Evolutionary conservation across 306 rosid genomes (phyloP).

Genomic region (Herpetospermum pedunculosum): DNA sequence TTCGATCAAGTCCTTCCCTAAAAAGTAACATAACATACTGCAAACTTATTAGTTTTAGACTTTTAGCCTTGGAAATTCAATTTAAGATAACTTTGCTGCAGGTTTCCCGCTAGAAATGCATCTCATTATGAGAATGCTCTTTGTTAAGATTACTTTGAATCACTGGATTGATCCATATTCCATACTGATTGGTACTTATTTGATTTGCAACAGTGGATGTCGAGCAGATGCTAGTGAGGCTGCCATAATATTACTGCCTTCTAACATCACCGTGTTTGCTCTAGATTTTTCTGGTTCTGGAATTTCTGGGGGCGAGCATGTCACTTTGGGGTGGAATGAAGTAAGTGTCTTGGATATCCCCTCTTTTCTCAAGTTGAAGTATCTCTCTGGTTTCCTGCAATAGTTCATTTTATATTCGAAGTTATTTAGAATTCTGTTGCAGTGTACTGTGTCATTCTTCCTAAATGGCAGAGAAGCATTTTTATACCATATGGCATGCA

Average conservation of each 20-base stretch:
- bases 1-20: not conserved
- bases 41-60: not conserved
- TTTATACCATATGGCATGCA: not conserved
- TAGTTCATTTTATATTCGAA: not conserved
- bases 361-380: not conserved
- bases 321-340: conserved; percentile 91
- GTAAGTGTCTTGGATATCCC: conserved; percentile 33
- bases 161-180: not conserved
- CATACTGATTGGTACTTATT: conserved; percentile 21
- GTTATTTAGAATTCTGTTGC: not conserved
- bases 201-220: conserved; percentile 67
- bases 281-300: conserved; percentile 98
- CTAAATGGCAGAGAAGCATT: not conserved
- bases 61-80: not conserved
- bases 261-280: conserved; percentile 88
- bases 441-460: not conserved
- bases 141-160: not conserved
- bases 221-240: conserved; percentile 98
- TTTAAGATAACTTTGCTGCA: not conserved
- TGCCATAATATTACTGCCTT: conserved; percentile 81
- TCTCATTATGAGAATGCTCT: not conserved
- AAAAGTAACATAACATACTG: not conserved
- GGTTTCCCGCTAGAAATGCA: not conserved
- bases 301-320: conserved; percentile 90
- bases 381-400: not conserved